phyloP scores from a whole-genome alignment of 2,329 filamentous ascomycete species.

The Mollisia scopiformis region DNA sequence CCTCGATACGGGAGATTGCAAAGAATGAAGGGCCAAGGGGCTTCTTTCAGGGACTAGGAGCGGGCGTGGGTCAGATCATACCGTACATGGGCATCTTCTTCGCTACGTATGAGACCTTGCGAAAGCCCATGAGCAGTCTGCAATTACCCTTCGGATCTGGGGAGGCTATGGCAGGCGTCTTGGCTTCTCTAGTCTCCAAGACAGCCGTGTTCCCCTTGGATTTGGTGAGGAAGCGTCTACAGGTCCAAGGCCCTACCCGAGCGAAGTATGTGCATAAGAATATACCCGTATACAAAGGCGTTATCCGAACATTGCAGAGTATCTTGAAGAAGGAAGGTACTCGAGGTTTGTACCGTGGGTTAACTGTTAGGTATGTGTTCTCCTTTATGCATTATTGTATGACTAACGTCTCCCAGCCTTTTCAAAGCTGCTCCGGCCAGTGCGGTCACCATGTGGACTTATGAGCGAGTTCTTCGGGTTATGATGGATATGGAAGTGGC shows the following conservation, averaged over 20 bases:
- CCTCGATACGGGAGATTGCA: slow-evolving; percentile 73
- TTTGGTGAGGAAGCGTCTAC: slow-evolving; percentile 87
- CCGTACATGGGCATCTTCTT: slow-evolving; percentile 99
- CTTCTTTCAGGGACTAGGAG: slow-evolving; percentile 86
- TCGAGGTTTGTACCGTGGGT: slow-evolving; percentile 82
- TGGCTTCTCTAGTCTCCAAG: slow-evolving; percentile 82
- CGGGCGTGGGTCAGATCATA: slow-evolving; percentile 83
- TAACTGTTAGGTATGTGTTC: slow-evolving; percentile 65
- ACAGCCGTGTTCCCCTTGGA: slow-evolving; percentile 92
- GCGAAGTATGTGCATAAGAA: slow-evolving; percentile 79
- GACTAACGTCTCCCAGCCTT: slow-evolving; percentile 50
- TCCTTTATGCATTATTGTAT: not conserved
- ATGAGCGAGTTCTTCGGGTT: slow-evolving; percentile 59
- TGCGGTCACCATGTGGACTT: slow-evolving; percentile 78
- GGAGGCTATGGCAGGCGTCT: slow-evolving; percentile 80
- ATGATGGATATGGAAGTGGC: slow-evolving; percentile 30
- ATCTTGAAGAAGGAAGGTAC: slow-evolving; percentile 76
- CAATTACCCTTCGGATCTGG: slow-evolving; percentile 73
- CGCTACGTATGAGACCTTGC: slow-evolving; percentile 78
- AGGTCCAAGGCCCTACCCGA: slow-evolving; percentile 91
- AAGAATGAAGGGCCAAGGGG: slow-evolving; percentile 74
- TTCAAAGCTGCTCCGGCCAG: slow-evolving; percentile 88
- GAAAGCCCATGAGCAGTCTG: slow-evolving; percentile 58
- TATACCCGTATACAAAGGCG: slow-evolving; percentile 79
- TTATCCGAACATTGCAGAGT: slow-evolving; percentile 64